Evolutionary conservation across 768 basidiomycete species (phyloP), one percentile per base, ranked within the genome.

Genomic region (Lentinula sp.): DNA sequence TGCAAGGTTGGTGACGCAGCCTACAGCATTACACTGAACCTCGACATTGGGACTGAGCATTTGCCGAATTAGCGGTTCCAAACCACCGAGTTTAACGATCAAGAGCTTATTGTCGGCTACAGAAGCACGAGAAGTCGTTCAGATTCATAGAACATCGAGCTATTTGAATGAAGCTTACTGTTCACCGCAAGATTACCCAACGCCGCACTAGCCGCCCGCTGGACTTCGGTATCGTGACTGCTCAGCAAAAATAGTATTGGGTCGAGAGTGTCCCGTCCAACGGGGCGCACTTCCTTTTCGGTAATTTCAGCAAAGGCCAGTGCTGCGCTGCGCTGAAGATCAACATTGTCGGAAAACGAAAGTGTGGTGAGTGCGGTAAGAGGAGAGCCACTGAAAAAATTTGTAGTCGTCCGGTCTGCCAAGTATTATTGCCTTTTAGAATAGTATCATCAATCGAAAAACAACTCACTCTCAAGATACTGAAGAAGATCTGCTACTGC

Each of bases 1-100:
- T 13, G 97, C 97, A 48, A 99, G 82, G 72, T 99, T 99, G 16
- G 97, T 99, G 55, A 99, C 94, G 71, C 97, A 99, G 37, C 97
- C 97, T 28, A 99, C 97, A 33, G 97, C 97, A 71, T 99, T 99
- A 79, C 97, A 99, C 74, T 98, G 97, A 2, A 99, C 97, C 72
- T 99, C 97, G 45, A 98, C 96, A 69, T 98, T 99, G 2, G 95
- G 95, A 66, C 91, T 94, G 58, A 98, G 86, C 97, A 99, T 99
- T 74, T 99, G 97, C 60, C 95, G 87, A 68, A 99, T 98, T 67
- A 99, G 82, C 52, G 96, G 97, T 72, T 99, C 97, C 48, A 99
- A 84, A 59, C 97, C 97, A 52, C 96, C 96, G 36, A 99, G 84
- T 74, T 95, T 93, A 67, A 99, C 97, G 67, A 99, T 98, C 70